These are phyloP conservation scores for Trichocomaceae sp. DNA, from an alignment of 2,329 filamentous ascomycete species.

Conservation along the genomic window DNA sequence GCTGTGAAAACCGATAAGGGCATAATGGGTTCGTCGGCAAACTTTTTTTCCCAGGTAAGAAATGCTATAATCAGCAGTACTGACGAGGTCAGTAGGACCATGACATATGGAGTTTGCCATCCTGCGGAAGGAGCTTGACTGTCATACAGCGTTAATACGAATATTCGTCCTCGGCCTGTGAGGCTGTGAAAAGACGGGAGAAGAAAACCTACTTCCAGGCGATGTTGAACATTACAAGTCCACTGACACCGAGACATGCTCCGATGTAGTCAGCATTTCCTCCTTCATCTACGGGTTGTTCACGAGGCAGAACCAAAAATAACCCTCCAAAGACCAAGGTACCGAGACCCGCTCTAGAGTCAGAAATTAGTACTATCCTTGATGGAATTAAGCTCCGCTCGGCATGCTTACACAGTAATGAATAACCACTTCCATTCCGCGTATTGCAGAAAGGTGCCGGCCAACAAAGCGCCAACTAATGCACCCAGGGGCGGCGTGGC, in stretches of 20 bases:
- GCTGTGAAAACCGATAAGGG: slow-evolving; percentile 41
- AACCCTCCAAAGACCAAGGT: slow-evolving; percentile 18
- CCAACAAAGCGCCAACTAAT: no score
- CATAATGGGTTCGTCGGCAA: slow-evolving; percentile 38
- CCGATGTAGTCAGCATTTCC: slow-evolving; percentile 39
- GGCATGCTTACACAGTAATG: slow-evolving; percentile 33
- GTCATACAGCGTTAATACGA: background rate
- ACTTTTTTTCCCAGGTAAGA: slow-evolving; percentile 35
- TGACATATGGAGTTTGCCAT: slow-evolving; percentile 40
- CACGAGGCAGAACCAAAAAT: slow-evolving; percentile 22
- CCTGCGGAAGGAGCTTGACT: slow-evolving; percentile 42
- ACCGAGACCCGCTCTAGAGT: no score
- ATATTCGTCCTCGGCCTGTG: background rate
- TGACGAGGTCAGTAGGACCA: slow-evolving; percentile 34
- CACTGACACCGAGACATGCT: slow-evolving; percentile 31
- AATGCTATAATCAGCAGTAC: slow-evolving; percentile 30
- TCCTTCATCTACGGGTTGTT: slow-evolving; percentile 30
- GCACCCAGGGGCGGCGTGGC: slow-evolving; percentile 43
- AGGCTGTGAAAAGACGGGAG: no score
- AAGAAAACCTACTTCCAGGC: slow-evolving; percentile 42
- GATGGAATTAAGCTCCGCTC: no score
- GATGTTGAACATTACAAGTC: slow-evolving; percentile 46
- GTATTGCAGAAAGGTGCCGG: slow-evolving; percentile 28
- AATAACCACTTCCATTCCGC: slow-evolving; percentile 39
- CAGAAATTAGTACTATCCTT: slow-evolving; percentile 1